Evolutionary conservation across 768 basidiomycete genomes (phyloP).

Genomic region (Lentinula aciculospora): DNA sequence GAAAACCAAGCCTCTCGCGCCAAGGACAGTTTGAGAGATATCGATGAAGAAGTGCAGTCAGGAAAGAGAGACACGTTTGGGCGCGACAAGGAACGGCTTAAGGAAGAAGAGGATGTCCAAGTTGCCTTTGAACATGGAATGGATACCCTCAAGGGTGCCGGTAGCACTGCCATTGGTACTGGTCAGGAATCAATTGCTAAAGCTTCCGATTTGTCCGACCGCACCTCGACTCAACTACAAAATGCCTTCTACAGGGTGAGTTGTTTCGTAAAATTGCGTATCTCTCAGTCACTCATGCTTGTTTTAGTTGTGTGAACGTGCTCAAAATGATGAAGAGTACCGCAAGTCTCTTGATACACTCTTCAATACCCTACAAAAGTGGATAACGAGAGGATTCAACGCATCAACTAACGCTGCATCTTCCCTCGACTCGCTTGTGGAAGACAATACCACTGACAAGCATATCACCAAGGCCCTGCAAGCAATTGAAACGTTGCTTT

Average conservation of each 20-base stretch:
- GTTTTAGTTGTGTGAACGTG: slow-evolving; percentile 54
- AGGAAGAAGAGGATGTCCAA: slow-evolving; percentile 45
- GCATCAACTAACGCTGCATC: slow-evolving; percentile 37
- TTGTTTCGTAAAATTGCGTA: no score
- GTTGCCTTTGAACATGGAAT: slow-evolving; percentile 61
- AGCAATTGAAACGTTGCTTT: slow-evolving; percentile 39
- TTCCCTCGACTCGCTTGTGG: slow-evolving; percentile 49
- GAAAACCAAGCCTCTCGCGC: slow-evolving; percentile 45
- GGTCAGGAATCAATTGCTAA: slow-evolving; percentile 37
- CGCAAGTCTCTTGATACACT: slow-evolving; percentile 51
- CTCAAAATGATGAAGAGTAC: slow-evolving; percentile 57
- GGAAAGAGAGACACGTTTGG: slow-evolving; percentile 58
- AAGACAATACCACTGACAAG: slow-evolving; percentile 59
- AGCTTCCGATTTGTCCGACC: slow-evolving; percentile 38
- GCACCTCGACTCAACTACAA: slow-evolving; percentile 36
- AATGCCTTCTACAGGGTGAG: slow-evolving; percentile 44
- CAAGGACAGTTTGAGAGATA: slow-evolving; percentile 45
- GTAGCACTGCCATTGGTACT: slow-evolving; percentile 50
- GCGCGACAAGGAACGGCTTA: slow-evolving; percentile 40
- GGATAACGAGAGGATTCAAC: slow-evolving; percentile 48
- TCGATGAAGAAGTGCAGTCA: slow-evolving; percentile 54
- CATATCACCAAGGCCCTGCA: slow-evolving; percentile 50
- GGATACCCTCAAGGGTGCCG: slow-evolving; percentile 56
- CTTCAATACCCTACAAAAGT: slow-evolving; percentile 51
- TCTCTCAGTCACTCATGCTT: not conserved